These are phyloP conservation scores for Debaryomyces psychrophilus DNA, from an alignment of 1,139 yeast genomes.

Conservation along the genomic window DNA sequence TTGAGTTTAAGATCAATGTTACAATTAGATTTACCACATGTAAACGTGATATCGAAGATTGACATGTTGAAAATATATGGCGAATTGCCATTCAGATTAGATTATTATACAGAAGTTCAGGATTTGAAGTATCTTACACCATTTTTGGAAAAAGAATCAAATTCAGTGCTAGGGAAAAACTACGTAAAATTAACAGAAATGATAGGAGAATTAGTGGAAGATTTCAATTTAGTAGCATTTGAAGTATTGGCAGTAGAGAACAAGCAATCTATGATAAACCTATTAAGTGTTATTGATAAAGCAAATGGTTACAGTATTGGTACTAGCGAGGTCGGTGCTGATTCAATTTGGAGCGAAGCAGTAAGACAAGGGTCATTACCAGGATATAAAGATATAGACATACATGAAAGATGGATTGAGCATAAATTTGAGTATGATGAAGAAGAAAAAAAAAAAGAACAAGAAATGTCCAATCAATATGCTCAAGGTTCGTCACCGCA, in stretches of 20 bases:
- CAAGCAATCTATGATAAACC: slow-evolving; percentile 84
- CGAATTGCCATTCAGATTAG: slow-evolving; percentile 66
- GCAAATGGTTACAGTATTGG: slow-evolving; percentile 96
- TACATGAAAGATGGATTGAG: slow-evolving; percentile 96
- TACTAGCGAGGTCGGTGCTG: slow-evolving; percentile 90
- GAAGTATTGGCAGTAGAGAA: slow-evolving; percentile 92
- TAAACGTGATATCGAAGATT: slow-evolving; percentile 73
- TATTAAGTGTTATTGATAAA: slow-evolving; percentile 78
- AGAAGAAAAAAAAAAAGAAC: slow-evolving; percentile 52
- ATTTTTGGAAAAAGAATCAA: slow-evolving; percentile 68
- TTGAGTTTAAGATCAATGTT: slow-evolving; percentile 73
- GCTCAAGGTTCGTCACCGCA: slow-evolving; percentile 26
- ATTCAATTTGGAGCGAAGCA: slow-evolving; percentile 94
- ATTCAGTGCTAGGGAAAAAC: slow-evolving; percentile 58
- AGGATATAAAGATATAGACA: slow-evolving; percentile 58
- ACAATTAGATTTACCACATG: slow-evolving; percentile 49
- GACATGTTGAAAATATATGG: slow-evolving; percentile 73
- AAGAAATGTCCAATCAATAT: slow-evolving; percentile 27
- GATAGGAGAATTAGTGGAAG: slow-evolving; percentile 82
- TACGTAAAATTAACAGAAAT: slow-evolving; percentile 74
- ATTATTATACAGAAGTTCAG: slow-evolving; percentile 90
- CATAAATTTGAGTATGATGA: slow-evolving; percentile 76
- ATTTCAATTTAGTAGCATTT: slow-evolving; percentile 83
- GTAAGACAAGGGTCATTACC: slow-evolving; percentile 73
- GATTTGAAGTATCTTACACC: slow-evolving; percentile 75